Conservation (phyloP, 805 yeast genomes). For the Ogataea pignaliae region DNA sequence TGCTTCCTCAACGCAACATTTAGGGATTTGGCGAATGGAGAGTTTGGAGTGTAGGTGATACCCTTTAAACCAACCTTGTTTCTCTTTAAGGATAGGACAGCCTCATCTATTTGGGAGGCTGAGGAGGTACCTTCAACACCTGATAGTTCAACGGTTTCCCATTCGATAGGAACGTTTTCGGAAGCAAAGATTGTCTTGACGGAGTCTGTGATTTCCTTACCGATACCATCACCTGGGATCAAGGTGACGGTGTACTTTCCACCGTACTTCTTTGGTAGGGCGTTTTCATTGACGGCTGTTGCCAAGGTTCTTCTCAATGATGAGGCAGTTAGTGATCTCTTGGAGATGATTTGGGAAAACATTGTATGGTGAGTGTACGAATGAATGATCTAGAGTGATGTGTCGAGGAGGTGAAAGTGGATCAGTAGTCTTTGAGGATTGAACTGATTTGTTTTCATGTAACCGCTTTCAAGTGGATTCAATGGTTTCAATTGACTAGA, state of each 20-base stretch:
- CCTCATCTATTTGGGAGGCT: slow-evolving; percentile 62
- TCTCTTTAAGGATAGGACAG: slow-evolving; percentile 87
- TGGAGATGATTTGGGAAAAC: slow-evolving; percentile 22
- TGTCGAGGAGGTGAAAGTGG: too few species aligned
- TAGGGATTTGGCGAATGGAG: slow-evolving; percentile 73
- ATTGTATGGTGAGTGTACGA: slow-evolving; percentile 8
- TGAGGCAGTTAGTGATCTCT: slow-evolving; percentile 13
- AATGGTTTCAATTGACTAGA: neutral
- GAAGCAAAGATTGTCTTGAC: slow-evolving; percentile 86
- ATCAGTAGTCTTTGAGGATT: too few species aligned
- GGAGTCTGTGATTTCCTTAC: slow-evolving; percentile 91
- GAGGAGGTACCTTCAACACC: slow-evolving; percentile 38
- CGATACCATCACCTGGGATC: slow-evolving; percentile 98
- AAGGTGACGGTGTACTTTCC: slow-evolving; percentile 91
- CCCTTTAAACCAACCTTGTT: slow-evolving; percentile 97
- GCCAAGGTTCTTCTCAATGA: slow-evolving; percentile 27
- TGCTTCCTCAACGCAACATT: slow-evolving; percentile 97
- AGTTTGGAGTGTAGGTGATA: slow-evolving; percentile 85
- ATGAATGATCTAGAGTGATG: neutral
- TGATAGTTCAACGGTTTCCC: slow-evolving; percentile 77
- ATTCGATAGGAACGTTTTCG: slow-evolving; percentile 87
- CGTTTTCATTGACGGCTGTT: slow-evolving; percentile 24
- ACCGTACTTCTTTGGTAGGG: slow-evolving; percentile 86
- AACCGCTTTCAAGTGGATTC: neutral
- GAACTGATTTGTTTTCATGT: neutral